Evolutionary conservation across 768 basidiomycete genomes (phyloP).

Genomic region (Tulasnella sp.): DNA sequence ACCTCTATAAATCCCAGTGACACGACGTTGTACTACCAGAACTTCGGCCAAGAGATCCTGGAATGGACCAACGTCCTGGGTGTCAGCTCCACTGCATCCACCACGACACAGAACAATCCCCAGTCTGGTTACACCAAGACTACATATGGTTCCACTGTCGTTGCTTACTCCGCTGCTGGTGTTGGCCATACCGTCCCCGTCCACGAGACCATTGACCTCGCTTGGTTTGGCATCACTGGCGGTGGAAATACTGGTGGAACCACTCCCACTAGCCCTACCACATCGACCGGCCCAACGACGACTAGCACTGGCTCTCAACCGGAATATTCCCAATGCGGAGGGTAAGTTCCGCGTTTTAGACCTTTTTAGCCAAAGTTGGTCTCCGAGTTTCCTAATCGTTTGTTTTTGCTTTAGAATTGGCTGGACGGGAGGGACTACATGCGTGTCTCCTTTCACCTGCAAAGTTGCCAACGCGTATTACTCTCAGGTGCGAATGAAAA

Average conservation of each 20-base stretch:
- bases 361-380: no score
- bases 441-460: no score
- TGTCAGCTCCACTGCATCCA: slow-evolving; percentile 33
- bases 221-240: slow-evolving; percentile 38
- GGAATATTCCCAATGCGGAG: no score
- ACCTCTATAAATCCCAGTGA: slow-evolving; percentile 30
- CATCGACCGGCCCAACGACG: slow-evolving; percentile 8
- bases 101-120: slow-evolving; percentile 35
- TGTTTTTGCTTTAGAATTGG: no score
- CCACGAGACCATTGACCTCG: slow-evolving; percentile 38
- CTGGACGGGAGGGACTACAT: no score
- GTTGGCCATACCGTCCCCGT: slow-evolving; percentile 44
- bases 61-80: slow-evolving; percentile 49
- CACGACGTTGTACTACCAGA: slow-evolving; percentile 39
- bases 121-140: slow-evolving; percentile 37
- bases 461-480: no score
- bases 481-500: no score
- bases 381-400: no score
- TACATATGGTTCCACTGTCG: slow-evolving; percentile 41
- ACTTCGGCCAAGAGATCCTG: slow-evolving; percentile 43
- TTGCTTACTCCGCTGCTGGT: slow-evolving; percentile 40
- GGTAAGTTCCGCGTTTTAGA: no score
- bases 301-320: no score
- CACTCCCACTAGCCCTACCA: no score
- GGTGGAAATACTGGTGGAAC: no score